Conservation (phyloP, 768 basidiomycete species). For the Tricholoma flavovirens region DNA sequence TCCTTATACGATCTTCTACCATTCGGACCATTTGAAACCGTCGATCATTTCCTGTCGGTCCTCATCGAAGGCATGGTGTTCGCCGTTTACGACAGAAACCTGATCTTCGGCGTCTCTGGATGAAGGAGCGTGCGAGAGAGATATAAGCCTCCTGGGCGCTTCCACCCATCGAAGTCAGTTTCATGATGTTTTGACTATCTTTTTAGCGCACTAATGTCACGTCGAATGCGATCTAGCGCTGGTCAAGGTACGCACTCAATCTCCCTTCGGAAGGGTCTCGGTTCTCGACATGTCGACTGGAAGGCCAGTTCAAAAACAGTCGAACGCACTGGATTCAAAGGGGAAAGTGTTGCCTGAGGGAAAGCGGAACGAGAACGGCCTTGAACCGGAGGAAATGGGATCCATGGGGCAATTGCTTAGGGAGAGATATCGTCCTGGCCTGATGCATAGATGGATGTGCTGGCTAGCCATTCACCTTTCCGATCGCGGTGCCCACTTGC, state of each 20-base stretch:
- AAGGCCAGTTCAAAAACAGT: constrained; percentile 45
- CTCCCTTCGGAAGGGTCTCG: constrained; percentile 39
- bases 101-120: constrained; percentile 3
- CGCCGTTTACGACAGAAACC: constrained; percentile 49
- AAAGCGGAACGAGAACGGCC: constrained; percentile 35
- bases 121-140: constrained; percentile 40
- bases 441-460: too few species aligned
- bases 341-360: constrained; percentile 40
- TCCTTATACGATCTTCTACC: constrained; percentile 44
- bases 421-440: too few species aligned
- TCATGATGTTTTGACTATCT: constrained; percentile 44
- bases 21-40: constrained; percentile 40
- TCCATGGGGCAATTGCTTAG: constrained; percentile 23
- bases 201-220: constrained; percentile 65
- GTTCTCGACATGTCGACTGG: constrained; percentile 60
- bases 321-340: constrained; percentile 52
- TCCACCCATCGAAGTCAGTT: constrained; percentile 48
- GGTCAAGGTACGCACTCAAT: constrained; percentile 45
- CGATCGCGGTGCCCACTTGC: too few species aligned
- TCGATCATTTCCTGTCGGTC: constrained; percentile 28
- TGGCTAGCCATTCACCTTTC: too few species aligned
- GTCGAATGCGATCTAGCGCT: constrained; percentile 44
- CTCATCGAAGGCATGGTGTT: constrained; percentile 39
- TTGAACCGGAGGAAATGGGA: constrained; percentile 29
- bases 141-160: constrained; percentile 45